Base-by-base conservation (phyloP, 768 basidiomycete genomes). In the Amanita jacksonii region DNA sequence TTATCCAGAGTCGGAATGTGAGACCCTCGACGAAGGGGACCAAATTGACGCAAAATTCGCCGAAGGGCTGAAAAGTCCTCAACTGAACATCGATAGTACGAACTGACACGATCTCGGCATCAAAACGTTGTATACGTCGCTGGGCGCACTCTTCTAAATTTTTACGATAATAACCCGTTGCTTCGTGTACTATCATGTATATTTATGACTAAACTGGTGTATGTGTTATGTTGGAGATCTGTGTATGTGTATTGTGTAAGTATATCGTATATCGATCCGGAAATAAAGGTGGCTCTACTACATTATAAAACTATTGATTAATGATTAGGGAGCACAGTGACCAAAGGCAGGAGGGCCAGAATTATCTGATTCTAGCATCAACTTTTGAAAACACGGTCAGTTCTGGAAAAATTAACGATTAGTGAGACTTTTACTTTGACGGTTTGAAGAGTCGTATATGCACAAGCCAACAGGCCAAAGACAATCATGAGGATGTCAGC, bases 401-500 rank as follows among this genome's bases (percentile, higher is more conserved):
- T 35, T 23, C 18, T 36, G 23, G 7, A 15, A 46, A 23, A 37
- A 25, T 13, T 19, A 8, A 8, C 27, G 8, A 31, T 25, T 10
- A 5, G 35, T 44, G 32, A n/a, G 44, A 41, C 15, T 60, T 74
- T 39, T 52, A 81, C 86, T 66, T 67, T 64, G 53, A 92, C 53
- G 0, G 90, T 94, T 62, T 91, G 86, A 2, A 65, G 53, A 4
- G 86, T 87, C 8, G 92, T 93, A 61, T 87, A 97, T 13, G 72
- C 61, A 38, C 85, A 80, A 8, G 79, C 87, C 12, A 68, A 43
- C 41, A 78, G 18, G 5, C 92, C 92, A 60, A 96, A 92, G 10
- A 76, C 54, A 51, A 90, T 76, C 54, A 97, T 65, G 20, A 71
- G 63, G 34, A 82, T 79, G 60, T 97, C 92, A 1, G 66, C 66